phyloP scores from a whole-genome alignment of 805 yeast genomes.

The Starmera pachycereana region DNA sequence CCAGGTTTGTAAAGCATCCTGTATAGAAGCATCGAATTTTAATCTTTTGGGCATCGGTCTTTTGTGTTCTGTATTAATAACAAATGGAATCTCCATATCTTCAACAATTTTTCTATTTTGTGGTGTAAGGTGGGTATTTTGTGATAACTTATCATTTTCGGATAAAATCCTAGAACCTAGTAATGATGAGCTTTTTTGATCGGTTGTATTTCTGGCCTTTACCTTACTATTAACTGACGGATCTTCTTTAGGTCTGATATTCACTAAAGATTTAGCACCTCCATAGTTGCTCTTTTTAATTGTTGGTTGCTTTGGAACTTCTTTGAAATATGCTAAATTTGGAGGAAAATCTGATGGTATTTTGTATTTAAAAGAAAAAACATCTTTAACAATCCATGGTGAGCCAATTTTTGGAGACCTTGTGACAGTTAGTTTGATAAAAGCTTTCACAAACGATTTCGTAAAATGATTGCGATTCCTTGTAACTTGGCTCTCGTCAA shows the following conservation, averaged over 20 bases:
- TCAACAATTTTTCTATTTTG: conserved; percentile 10
- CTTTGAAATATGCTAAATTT: conserved; percentile 28
- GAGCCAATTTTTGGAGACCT: conserved; percentile 81
- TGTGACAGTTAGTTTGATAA: conserved; percentile 53
- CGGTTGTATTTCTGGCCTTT: not conserved
- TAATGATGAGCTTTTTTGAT: not conserved
- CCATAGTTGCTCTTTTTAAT: no score
- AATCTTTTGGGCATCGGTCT: conserved; percentile 14
- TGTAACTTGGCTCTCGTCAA: conserved; percentile 61
- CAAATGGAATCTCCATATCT: conserved; percentile 13
- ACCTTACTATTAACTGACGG: no score
- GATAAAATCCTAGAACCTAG: not conserved
- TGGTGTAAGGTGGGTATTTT: not conserved
- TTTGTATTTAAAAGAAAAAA: conserved; percentile 60
- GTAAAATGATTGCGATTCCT: conserved; percentile 85
- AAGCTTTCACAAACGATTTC: conserved; percentile 87
- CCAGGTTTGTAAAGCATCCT: conserved; percentile 60
- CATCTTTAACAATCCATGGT: conserved; percentile 87
- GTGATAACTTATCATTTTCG: not conserved
- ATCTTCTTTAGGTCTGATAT: not conserved
- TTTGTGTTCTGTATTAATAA: conserved; percentile 1
- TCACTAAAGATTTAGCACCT: no score
- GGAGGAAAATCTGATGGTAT: conserved; percentile 53
- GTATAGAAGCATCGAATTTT: conserved; percentile 8
- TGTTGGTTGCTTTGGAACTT: conserved; percentile 1